Conservation (phyloP, 805 yeast species). For the Kodamaea jinghongensis region DNA sequence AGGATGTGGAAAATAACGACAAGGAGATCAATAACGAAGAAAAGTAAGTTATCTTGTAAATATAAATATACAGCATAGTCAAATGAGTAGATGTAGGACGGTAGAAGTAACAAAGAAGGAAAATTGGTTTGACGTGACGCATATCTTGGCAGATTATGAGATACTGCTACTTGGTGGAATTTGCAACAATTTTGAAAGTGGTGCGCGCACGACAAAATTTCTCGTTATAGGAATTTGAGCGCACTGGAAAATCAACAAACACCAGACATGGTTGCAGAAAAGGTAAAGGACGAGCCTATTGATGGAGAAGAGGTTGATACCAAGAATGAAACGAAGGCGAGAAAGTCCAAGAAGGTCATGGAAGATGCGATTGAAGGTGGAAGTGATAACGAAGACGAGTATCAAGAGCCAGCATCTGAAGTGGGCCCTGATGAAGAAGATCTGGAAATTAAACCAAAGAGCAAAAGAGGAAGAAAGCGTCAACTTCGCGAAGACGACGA, state of each 20-base stretch:
- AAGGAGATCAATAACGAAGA: constrained; percentile 7
- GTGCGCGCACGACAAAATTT: no score
- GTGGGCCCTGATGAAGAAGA: constrained; percentile 9
- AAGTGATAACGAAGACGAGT: constrained; percentile 7
- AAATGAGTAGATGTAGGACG: no score
- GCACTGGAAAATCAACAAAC: background rate
- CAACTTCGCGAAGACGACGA: constrained; percentile 3
- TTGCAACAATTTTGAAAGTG: background rate
- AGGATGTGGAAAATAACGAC: constrained; percentile 15
- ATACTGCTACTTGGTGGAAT: no score
- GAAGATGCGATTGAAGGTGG: constrained; percentile 1
- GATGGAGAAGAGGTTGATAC: background rate
- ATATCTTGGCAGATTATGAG: no score
- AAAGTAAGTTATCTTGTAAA: constrained; percentile 9
- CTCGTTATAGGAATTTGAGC: background rate
- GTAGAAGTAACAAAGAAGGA: no score
- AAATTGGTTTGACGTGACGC: no score
- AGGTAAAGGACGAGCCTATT: background rate
- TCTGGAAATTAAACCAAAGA: constrained; percentile 1
- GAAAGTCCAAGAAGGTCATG: background rate
- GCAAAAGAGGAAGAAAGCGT: constrained; percentile 1
- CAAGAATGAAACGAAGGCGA: background rate
- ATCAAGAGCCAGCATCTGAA: constrained; percentile 7
- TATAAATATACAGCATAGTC: constrained; percentile 1
- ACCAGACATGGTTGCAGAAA: background rate